phyloP scores from a whole-genome alignment of 108 stramenopile genomes.

The Nitzschia palea region DNA sequence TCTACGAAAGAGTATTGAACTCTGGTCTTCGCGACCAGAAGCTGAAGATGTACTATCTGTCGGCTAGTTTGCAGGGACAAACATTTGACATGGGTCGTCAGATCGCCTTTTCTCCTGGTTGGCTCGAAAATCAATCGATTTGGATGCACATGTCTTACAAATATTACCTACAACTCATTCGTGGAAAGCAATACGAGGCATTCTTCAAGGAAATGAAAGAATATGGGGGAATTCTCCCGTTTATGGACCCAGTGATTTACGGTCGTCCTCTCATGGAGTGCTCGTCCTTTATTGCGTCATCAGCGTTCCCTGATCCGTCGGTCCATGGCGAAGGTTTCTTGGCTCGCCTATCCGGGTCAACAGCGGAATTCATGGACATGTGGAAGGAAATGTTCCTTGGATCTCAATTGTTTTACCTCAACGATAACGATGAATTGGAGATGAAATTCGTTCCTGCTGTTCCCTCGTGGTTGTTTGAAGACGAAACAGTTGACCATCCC shows the following conservation, averaged over 20 bases:
- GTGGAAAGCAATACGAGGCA: conserved; percentile 91
- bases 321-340: conserved; percentile 88
- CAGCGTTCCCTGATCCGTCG: conserved; percentile 86
- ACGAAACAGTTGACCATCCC: conserved; percentile 47
- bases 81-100: conserved; percentile 94
- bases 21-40: conserved; percentile 87
- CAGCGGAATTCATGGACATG: conserved; percentile 94
- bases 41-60: conserved; percentile 89
- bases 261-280: conserved; percentile 94
- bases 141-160: conserved; percentile 99
- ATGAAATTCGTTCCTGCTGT: conserved; percentile 88
- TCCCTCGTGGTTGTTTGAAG: conserved; percentile 89
- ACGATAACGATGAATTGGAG: conserved; percentile 71
- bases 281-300: conserved; percentile 90
- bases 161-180: conserved; percentile 92
- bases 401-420: conserved; percentile 70
- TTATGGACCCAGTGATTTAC: conserved; percentile 90
- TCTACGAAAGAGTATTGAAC: conserved; percentile 77
- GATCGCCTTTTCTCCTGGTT: conserved; percentile 95
- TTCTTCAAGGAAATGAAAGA: conserved; percentile 89
- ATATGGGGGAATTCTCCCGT: conserved; percentile 85
- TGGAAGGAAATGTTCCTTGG: conserved; percentile 94
- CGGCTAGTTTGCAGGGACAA: conserved; percentile 88
- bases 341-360: conserved; percentile 93
- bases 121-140: conserved; percentile 95